Base-by-base conservation (phyloP, 2,329 filamentous ascomycete species). In the Colletotrichum horii region DNA sequence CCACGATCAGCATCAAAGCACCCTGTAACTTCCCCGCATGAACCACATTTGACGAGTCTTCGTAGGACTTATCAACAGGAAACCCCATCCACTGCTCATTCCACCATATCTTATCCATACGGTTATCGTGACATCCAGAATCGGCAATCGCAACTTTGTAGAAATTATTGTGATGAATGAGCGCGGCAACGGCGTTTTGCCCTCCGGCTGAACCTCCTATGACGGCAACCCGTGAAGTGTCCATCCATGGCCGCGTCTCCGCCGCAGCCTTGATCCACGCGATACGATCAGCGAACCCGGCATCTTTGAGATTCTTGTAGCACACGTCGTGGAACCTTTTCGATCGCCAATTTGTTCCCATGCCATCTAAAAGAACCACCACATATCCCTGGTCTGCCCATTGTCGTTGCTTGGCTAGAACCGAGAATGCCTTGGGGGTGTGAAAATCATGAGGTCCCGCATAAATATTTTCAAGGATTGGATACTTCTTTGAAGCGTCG, bases 11-110 rank as follows among this genome's bases (percentile, higher is more conserved):
- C 80, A 83, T 79, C 71, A 83, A 52, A 19, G 78, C 71, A 0
- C 80, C 80, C 19, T 71, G 66, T 11, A 83, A 69, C 75, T 82
- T 83, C 14, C 66, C 74, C 26, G 80, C 82, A 55, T 83, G 78
- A 6, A 77, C 80, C 8, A 80, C 76, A 52, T 82, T 81, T 3
- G 81, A 82, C 32, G 78, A 78, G n/a, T 77, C 77, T 30, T 71
- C 76, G 56, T 83, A 83, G 15, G 78, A 76, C 56, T 79, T 74
- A 16, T 82, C 82, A 1, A 83, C 79, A 2, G 82, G 82, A 36
- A 80, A 82, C 4, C 82, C 81, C 80, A 83, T 82, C 79, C 80
- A 83, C 56, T 80, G 66, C 68, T 83, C 82, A 30, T 80, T 82
- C 82, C 82, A 83, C 78, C 79, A 80, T 11, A 83, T 22, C 69